phyloP scores from a whole-genome alignment of 345 rosid genomes.

The Melaleuca quinquenervia region DNA sequence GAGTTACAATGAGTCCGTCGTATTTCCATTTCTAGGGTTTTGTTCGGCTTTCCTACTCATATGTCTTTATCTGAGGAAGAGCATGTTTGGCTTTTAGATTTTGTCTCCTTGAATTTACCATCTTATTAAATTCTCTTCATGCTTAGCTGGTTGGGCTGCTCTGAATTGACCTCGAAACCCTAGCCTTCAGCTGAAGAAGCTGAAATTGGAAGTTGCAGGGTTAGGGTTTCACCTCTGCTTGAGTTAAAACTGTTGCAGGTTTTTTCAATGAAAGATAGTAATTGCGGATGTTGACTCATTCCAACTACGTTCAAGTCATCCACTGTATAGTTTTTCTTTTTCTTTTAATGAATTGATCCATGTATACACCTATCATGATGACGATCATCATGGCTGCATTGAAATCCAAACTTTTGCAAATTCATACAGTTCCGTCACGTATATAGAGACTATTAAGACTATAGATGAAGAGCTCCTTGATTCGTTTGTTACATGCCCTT shows the following conservation, averaged over 20 bases:
- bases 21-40: neutral
- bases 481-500: neutral
- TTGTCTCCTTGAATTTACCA: neutral
- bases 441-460: neutral
- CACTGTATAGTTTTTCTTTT: neutral
- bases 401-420: neutral
- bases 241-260: conserved; percentile 5
- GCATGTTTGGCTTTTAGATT: neutral
- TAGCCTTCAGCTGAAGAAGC: neutral
- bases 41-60: neutral
- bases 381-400: neutral
- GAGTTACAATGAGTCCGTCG: neutral
- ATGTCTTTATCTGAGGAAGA: neutral
- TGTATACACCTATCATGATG: neutral
- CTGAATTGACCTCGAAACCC: conserved; percentile 9
- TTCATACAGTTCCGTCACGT: neutral
- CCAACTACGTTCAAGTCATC: neutral
- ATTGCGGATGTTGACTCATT: conserved; percentile 22
- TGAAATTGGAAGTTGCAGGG: conserved; percentile 12
- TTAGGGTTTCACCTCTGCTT: conserved; percentile 3
- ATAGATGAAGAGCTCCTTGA: neutral
- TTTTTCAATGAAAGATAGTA: conserved; percentile 7
- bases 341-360: neutral
- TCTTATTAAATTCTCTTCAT: neutral
- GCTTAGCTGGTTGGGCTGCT: neutral